Evolutionary conservation across 495 filamentous ascomycete species (phyloP).

Genomic region (Neurospora discreta): DNA sequence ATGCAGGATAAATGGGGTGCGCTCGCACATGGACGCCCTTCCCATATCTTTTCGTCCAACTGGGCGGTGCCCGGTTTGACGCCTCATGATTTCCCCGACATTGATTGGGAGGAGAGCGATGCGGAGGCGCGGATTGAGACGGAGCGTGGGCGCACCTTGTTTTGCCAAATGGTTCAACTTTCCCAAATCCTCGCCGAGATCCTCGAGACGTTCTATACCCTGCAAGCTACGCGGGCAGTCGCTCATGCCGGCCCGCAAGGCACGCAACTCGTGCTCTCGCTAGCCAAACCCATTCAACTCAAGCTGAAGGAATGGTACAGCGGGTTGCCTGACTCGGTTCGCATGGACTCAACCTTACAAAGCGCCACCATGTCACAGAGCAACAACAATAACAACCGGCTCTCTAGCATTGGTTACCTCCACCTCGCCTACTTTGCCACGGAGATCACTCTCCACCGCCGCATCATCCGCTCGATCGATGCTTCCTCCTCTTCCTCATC

Average conservation of each 20-base stretch:
- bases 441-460: constrained; percentile 74
- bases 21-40: constrained; percentile 74
- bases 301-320: constrained; percentile 75
- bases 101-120: constrained; percentile 42
- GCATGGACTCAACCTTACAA: constrained; percentile 51
- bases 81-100: constrained; percentile 62
- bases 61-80: constrained; percentile 68
- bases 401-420: constrained; percentile 58
- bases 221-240: constrained; percentile 45
- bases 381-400: constrained; percentile 20
- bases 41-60: constrained; percentile 69
- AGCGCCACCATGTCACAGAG: constrained; percentile 13
- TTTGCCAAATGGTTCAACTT: constrained; percentile 62
- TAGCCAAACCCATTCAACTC: constrained; percentile 74
- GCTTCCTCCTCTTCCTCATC: constrained; percentile 21
- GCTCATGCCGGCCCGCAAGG: constrained; percentile 39
- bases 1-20: constrained; percentile 93
- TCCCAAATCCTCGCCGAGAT: constrained; percentile 69
- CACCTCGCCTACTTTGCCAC: constrained; percentile 78
- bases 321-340: constrained; percentile 49
- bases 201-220: constrained; percentile 69
- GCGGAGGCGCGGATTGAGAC: constrained; percentile 51
- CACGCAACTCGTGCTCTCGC: constrained; percentile 54
- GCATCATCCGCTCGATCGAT: constrained; percentile 64
- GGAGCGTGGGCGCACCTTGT: constrained; percentile 56